Conservation (phyloP, 768 basidiomycete species). For the Chalciporus pseudorubinellus region DNA sequence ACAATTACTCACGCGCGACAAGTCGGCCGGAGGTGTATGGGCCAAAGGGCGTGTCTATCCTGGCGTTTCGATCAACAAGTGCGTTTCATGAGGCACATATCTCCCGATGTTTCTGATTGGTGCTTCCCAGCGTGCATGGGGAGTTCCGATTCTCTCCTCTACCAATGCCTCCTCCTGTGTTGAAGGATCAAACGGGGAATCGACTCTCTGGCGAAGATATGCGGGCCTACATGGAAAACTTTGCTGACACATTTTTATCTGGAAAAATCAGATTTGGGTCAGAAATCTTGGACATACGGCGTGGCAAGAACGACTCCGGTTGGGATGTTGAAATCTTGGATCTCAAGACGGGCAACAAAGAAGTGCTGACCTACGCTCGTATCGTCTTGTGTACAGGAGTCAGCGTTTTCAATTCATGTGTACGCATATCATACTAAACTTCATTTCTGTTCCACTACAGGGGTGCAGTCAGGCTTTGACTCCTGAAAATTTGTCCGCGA, state of each 20-base stretch:
- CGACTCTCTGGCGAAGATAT: constrained; percentile 55
- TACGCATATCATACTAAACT: neutral
- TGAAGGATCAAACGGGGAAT: constrained; percentile 37
- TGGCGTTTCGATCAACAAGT: constrained; percentile 61
- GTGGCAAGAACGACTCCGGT: constrained; percentile 25
- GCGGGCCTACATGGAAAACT: constrained; percentile 54
- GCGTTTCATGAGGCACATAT: constrained; percentile 13
- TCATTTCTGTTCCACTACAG: constrained; percentile 29
- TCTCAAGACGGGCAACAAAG: constrained; percentile 15
- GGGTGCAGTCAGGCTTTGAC: constrained; percentile 53
- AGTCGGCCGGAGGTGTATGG: constrained; percentile 59
- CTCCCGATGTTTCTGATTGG: neutral
- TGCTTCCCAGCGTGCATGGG: constrained; percentile 51
- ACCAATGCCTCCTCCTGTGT: constrained; percentile 46
- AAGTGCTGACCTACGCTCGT: constrained; percentile 42
- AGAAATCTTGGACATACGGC: constrained; percentile 47
- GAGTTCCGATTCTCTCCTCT: constrained; percentile 59
- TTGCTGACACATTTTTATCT: constrained; percentile 45
- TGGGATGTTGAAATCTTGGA: constrained; percentile 47
- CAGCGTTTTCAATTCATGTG: constrained; percentile 19
- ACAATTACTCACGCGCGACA: constrained; percentile 54
- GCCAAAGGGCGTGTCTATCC: constrained; percentile 53
- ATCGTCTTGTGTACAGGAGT: constrained; percentile 61
- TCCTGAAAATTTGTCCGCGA: constrained; percentile 39
- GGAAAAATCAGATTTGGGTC: constrained; percentile 45